Evolutionary conservation across 148 eudicot species (phyloP), one percentile per base, ranked within the genome.

Genomic region (Cornus florida): DNA sequence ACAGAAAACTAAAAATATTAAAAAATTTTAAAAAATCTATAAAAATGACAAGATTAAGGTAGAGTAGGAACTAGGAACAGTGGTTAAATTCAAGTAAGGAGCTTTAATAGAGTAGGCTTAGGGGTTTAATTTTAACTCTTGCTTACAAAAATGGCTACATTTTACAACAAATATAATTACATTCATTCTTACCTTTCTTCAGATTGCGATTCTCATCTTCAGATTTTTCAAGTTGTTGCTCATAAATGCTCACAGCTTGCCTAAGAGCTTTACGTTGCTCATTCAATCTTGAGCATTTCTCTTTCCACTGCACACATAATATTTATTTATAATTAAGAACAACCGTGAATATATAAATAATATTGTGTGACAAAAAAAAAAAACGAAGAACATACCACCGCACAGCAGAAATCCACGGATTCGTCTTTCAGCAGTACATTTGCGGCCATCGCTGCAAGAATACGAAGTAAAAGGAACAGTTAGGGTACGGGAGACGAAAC

Each of bases 361-460:
- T 50, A 22, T 38, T 32, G 22, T 2, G 22, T n/a, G n/a, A n/a
- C n/a, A n/a, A 43, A 22, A 35, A 20, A 33, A 11, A 67, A 20
- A 22, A 65, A 72, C 10, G 33, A 20, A 10, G 4, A 19, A 19
- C 31, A 2, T 89, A 91, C 92, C 85, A 19, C 24, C 6, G 17
- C 75, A 80, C 91, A 89, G 67, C 95, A 91, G 35, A 88, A 83
- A 67, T 89, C 87, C 12, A 76, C 2, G 16, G 78, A 22, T 6
- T 75, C 77, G 13, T 70, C 68, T 67, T 67, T 65, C 70, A 23
- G 68, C 69, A 57, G 70, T 57, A 75, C 53, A 57, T 75, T 77
- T 31, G 80, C 83, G 62, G 79, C 82, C 91, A 88, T 88, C 62
- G 48, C 57, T 60, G 9, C 56, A 69, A 14, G 28, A 72, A 12